Percentiles rank a stretch among this genome's conserved stretches.
Conservation (phyloP, 2,329 filamentous ascomycete species). For the Fusarium verticillioides region DNA sequence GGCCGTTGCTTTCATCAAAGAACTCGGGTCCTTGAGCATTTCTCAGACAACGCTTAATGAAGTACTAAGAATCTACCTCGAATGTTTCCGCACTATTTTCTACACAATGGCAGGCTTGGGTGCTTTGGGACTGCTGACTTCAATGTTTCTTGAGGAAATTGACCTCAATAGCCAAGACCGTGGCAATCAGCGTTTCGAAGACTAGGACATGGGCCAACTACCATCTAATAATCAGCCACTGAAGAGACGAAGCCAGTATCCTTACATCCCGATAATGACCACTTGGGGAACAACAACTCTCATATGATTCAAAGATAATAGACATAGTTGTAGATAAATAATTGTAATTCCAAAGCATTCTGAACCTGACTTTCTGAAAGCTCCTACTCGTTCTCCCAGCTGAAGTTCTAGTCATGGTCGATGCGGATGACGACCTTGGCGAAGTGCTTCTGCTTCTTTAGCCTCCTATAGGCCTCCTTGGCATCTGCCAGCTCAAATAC, state of each 20-base stretch:
- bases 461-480: conserved; percentile 47
- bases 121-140: background rate
- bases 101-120: conserved; percentile 10
- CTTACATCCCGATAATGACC: too few species aligned
- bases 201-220: background rate
- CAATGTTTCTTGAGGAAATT: conserved; percentile 15
- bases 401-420: conserved; percentile 9
- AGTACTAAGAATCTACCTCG: background rate
- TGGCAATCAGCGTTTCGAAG: conserved; percentile 12
- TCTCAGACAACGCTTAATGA: background rate
- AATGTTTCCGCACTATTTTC: conserved; percentile 1
- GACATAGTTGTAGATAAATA: background rate
- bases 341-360: background rate
- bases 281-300: background rate
- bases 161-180: conserved; percentile 7
- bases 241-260: background rate
- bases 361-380: accelerated
- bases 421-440: conserved; percentile 51
- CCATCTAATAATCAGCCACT: background rate
- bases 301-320: background rate
- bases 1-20: conserved; percentile 16
- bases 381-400: background rate
- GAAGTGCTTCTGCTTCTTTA: conserved; percentile 51
- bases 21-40: background rate
- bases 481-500: conserved; percentile 47